These are phyloP conservation scores for Papiliotrema laurentii DNA, from an alignment of 1,284 basidiomycete genomes.

Conservation along the genomic window DNA sequence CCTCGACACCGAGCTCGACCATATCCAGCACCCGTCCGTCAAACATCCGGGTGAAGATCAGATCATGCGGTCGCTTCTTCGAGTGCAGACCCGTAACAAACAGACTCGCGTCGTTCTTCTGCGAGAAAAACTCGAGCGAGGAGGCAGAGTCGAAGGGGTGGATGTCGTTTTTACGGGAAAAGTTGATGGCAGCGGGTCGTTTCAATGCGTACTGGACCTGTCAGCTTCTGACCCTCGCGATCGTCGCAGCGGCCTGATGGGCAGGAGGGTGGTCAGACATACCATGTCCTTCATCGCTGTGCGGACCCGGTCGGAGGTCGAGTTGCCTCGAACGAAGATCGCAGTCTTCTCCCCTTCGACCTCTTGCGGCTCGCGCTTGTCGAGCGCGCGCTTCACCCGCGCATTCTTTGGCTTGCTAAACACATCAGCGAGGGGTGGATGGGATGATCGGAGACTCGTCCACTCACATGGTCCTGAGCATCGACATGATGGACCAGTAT, in stretches of 20 bases:
- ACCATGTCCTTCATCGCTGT: slow-evolving; percentile 84
- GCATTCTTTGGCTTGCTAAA: slow-evolving; percentile 95
- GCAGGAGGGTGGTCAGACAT: slow-evolving; percentile 36
- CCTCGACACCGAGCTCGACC: slow-evolving; percentile 86
- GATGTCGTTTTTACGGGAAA: slow-evolving; percentile 90
- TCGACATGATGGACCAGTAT: slow-evolving; percentile 42
- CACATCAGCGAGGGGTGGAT: slow-evolving; percentile 3
- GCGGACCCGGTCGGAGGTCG: slow-evolving; percentile 75
- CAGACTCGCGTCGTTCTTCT: slow-evolving; percentile 91
- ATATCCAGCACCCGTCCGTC: slow-evolving; percentile 87
- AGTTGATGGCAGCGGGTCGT: slow-evolving; percentile 80
- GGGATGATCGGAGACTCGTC: neutral
- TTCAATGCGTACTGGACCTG: slow-evolving; percentile 78
- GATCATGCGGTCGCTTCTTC: slow-evolving; percentile 88
- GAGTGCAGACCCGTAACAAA: slow-evolving; percentile 88
- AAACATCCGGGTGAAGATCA: slow-evolving; percentile 84
- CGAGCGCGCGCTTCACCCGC: slow-evolving; percentile 87
- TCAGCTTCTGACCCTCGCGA: neutral
- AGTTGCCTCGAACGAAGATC: slow-evolving; percentile 85
- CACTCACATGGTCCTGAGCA: slow-evolving; percentile 45
- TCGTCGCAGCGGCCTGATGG: no score
- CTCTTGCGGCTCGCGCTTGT: slow-evolving; percentile 81
- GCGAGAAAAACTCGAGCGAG: slow-evolving; percentile 86
- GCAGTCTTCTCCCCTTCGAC: slow-evolving; percentile 79
- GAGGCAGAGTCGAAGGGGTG: slow-evolving; percentile 82